Base-by-base conservation (phyloP, 805 yeast genomes). In the Saturnispora galanensis region DNA sequence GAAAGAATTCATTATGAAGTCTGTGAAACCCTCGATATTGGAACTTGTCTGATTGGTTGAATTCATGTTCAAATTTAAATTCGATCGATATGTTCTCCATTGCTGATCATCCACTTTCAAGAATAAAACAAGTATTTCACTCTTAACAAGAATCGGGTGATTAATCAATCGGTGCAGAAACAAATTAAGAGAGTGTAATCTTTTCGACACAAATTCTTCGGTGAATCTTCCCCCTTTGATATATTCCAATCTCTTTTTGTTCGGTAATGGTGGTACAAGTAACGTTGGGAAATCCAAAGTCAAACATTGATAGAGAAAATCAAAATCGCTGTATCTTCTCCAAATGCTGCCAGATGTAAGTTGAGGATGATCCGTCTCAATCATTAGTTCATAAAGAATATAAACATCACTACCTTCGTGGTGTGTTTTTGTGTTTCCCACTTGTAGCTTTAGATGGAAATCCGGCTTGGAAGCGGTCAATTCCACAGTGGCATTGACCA, bases 151-250 rank as follows among this genome's bases (percentile, higher is more conserved):
- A 1, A 70, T 62, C 21, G 89, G 89, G 64, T 93, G 97, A 50
- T 70, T 69, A 15, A 87, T 71, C 6, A 90, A 69, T 47, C 95
- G 76, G 49, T 74, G 68, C 41, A 90, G 63, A 56, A 89, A 93
- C 48, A 90, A 69, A 52, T 81, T 78, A 37, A 90, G 68, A 4
- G 96, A 84, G 39, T 80, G 77, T 3, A 94, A 81, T 53, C 98
- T 69, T 59, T 85, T 84, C 48, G 72, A 69, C 0, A 96, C 90
- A 62, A 93, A 93, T 47, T 84, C 88, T 11, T 76, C 70, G 26
- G 90, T 79, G 59, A 90, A 90, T 33, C 97, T 71, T 55, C 90
- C 97, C 10, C 98, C 97, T 33, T 94, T 88, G 42, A 90, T 72
- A 63, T 93, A 90, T 60, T 90, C 96, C 54, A 90, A 69, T 48